These are phyloP conservation scores for Stemphylium beticola DNA, from an alignment of 2,329 filamentous ascomycete genomes.

Conservation along the genomic window DNA sequence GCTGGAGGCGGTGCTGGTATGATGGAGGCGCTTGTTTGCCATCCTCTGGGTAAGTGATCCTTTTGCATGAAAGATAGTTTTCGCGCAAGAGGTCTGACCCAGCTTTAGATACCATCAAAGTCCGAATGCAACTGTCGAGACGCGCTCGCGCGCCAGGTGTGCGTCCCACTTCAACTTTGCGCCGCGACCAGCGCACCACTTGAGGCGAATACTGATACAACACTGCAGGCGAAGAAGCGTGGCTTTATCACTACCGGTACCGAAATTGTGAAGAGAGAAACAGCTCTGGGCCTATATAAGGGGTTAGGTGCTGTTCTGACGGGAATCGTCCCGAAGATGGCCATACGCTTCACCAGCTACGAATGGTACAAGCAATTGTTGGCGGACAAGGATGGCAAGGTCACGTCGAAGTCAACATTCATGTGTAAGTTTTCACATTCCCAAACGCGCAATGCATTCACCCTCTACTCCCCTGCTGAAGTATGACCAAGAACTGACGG, in stretches of 20 bases:
- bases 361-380: slow-evolving; percentile 91
- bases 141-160: slow-evolving; percentile 82
- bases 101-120: slow-evolving; percentile 91
- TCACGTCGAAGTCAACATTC: slow-evolving; percentile 76
- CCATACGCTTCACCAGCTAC: slow-evolving; percentile 97
- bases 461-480: background rate
- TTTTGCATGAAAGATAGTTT: background rate
- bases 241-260: slow-evolving; percentile 86
- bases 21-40: slow-evolving; percentile 98
- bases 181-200: background rate
- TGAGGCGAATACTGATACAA: slow-evolving; percentile 13
- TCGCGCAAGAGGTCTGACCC: slow-evolving; percentile 19
- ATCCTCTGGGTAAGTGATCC: slow-evolving; percentile 76
- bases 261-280: slow-evolving; percentile 89
- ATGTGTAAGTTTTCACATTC: slow-evolving; percentile 58
- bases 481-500: slow-evolving; percentile 18
- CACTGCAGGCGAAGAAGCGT: slow-evolving; percentile 68
- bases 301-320: slow-evolving; percentile 95
- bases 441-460: background rate
- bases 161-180: slow-evolving; percentile 40
- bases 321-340: slow-evolving; percentile 98
- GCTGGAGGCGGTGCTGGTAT: slow-evolving; percentile 96
- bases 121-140: slow-evolving; percentile 96
- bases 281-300: slow-evolving; percentile 93
- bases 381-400: slow-evolving; percentile 68